Conservation (phyloP, 768 basidiomycete species). For the Cystobasidium ongulense region DNA sequence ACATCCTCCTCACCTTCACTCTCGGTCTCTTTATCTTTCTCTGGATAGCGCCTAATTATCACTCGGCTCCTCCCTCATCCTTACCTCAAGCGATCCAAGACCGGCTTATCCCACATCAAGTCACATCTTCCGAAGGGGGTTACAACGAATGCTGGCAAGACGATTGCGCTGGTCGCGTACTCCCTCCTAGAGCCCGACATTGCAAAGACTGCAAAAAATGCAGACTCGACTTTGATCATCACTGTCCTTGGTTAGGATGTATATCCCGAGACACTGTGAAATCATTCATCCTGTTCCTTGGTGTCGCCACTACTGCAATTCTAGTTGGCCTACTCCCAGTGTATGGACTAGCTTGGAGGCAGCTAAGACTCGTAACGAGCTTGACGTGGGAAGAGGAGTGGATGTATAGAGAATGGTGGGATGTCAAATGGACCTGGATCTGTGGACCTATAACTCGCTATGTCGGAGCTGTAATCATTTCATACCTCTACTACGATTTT, state of each 20-base stretch:
- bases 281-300: slow-evolving; percentile 22
- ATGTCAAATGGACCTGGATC: not conserved
- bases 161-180: slow-evolving; percentile 44
- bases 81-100: not conserved
- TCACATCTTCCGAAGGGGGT: slow-evolving; percentile 32
- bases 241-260: slow-evolving; percentile 43
- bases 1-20: not conserved
- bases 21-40: not conserved
- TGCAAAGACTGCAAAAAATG: slow-evolving; percentile 45
- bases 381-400: not conserved
- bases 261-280: slow-evolving; percentile 27
- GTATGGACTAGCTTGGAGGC: not conserved
- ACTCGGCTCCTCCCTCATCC: not conserved
- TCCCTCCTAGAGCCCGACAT: slow-evolving; percentile 46
- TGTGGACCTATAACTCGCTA: slow-evolving; percentile 19
- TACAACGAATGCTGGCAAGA: slow-evolving; percentile 44
- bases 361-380: not conserved
- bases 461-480: slow-evolving; percentile 35
- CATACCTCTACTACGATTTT: not conserved
- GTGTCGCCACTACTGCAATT: not conserved
- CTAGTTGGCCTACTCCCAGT: not conserved
- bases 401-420: slow-evolving; percentile 26
- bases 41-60: not conserved
- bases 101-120: slow-evolving; percentile 31
- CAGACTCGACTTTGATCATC: slow-evolving; percentile 46